Conservation (phyloP, 2,329 filamentous ascomycete genomes). For the Diplodia seriata region DNA sequence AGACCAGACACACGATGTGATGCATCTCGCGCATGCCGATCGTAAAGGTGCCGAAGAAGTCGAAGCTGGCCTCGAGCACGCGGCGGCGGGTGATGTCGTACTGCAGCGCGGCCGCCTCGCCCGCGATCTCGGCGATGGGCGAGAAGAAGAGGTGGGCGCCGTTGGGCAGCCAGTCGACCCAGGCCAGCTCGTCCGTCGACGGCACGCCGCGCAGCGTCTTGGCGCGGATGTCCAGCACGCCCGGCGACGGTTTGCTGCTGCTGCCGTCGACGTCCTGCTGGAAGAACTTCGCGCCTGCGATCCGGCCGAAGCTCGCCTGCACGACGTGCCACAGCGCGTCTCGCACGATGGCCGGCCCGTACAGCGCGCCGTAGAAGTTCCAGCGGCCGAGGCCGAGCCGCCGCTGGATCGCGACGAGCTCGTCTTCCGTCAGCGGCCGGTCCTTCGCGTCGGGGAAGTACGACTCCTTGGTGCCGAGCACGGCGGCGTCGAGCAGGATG, state of each 20-base stretch:
- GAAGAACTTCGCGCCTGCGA: conserved; percentile 45
- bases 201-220: conserved; percentile 37
- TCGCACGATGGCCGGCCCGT: conserved; percentile 39
- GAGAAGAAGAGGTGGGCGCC: conserved; percentile 55
- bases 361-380: conserved; percentile 56
- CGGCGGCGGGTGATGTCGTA: conserved; percentile 43
- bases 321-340: conserved; percentile 44
- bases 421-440: conserved; percentile 48
- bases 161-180: conserved; percentile 52
- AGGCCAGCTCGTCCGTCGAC: conserved; percentile 49
- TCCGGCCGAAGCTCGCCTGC: conserved; percentile 46
- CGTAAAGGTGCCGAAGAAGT: conserved; percentile 40
- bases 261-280: conserved; percentile 38
- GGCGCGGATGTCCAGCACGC: conserved; percentile 39
- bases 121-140: conserved; percentile 54
- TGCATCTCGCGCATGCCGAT: conserved; percentile 54
- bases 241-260: conserved; percentile 38
- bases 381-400: conserved; percentile 53
- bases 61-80: conserved; percentile 38
- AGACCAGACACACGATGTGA: conserved; percentile 47
- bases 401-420: conserved; percentile 52
- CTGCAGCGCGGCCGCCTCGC: conserved; percentile 50
- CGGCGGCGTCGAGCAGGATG: conserved; percentile 51
- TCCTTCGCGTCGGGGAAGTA: conserved; percentile 37
- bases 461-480: conserved; percentile 48